phyloP scores from a whole-genome alignment of 768 basidiomycete genomes.

The Kwoniella newhampshirensis region DNA sequence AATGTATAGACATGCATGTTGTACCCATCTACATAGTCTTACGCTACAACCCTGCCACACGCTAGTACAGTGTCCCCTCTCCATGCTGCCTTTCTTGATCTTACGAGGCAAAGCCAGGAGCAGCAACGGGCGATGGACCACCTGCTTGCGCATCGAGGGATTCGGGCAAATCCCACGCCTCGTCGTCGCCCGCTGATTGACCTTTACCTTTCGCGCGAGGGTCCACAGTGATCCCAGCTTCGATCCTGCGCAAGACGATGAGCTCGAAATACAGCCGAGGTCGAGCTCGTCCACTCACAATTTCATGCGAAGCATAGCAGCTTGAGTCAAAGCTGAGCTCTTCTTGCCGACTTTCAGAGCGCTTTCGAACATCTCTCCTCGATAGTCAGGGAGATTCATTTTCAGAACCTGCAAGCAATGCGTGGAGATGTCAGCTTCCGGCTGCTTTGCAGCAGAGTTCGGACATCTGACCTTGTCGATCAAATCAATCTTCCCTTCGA shows the following conservation, averaged over 20 bases:
- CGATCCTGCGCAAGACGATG: constrained; percentile 22
- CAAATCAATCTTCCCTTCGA: constrained; percentile 81
- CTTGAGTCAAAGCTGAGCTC: constrained; percentile 71
- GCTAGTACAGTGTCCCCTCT: too few relatives aligned
- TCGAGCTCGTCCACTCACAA: constrained; percentile 60
- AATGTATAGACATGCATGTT: constrained; percentile 6
- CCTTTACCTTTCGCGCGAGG: constrained; percentile 19
- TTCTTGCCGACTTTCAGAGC: constrained; percentile 72
- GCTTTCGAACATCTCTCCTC: constrained; percentile 71
- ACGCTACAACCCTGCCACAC: too few relatives aligned
- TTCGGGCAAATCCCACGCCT: not conserved
- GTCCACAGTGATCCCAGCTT: constrained; percentile 37
- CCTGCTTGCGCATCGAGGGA: too few relatives aligned
- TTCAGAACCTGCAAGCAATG: constrained; percentile 64
- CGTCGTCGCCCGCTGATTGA: constrained; percentile 1
- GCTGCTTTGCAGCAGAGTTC: constrained; percentile 3
- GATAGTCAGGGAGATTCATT: constrained; percentile 74
- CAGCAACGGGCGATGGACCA: too few relatives aligned
- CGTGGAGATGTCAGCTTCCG: constrained; percentile 3
- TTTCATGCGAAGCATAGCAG: constrained; percentile 76
- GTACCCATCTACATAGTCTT: too few relatives aligned
- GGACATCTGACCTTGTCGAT: constrained; percentile 69
- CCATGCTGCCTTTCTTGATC: too few relatives aligned
- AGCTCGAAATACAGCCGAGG: not conserved
- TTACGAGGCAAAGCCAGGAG: too few relatives aligned